phyloP scores from a whole-genome alignment of 1,284 basidiomycete genomes.

The Puccinia brachypodii region DNA sequence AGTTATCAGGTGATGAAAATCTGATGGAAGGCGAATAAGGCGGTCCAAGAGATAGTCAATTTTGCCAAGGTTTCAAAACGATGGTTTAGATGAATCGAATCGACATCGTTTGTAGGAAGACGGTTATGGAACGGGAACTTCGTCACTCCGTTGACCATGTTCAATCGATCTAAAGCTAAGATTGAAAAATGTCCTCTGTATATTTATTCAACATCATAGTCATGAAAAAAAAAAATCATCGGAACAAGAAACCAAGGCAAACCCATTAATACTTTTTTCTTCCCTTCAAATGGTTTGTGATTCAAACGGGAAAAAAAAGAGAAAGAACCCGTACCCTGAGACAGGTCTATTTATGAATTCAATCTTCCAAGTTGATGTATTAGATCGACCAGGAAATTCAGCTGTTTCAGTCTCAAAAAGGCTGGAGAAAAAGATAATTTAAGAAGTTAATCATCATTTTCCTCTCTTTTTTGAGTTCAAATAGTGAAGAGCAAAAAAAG shows the following conservation, averaged over 20 bases:
- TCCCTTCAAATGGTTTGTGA: neutral
- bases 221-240: no score
- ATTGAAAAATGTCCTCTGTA: constrained; percentile 56
- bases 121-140: constrained; percentile 33
- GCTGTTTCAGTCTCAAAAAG: constrained; percentile 52
- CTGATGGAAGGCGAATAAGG: neutral
- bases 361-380: constrained; percentile 53
- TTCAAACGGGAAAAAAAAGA: neutral
- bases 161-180: constrained; percentile 56
- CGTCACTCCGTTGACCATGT: constrained; percentile 54
- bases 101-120: neutral
- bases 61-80: neutral
- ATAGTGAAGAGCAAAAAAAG: no score
- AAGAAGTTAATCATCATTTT: neutral
- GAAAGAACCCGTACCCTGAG: constrained; percentile 50
- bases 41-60: neutral
- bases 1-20: neutral
- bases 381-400: constrained; percentile 51
- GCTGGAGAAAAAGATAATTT: constrained; percentile 25
- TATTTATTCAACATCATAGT: neutral
- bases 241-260: neutral
- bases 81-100: neutral
- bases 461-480: neutral
- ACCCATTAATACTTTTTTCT: neutral
- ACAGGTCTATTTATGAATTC: constrained; percentile 57